Percentiles rank a stretch among this genome's conserved stretches.
phyloP scores from a whole-genome alignment of 2,329 filamentous ascomycete genomes.

The Cladophialophora psammophila region DNA sequence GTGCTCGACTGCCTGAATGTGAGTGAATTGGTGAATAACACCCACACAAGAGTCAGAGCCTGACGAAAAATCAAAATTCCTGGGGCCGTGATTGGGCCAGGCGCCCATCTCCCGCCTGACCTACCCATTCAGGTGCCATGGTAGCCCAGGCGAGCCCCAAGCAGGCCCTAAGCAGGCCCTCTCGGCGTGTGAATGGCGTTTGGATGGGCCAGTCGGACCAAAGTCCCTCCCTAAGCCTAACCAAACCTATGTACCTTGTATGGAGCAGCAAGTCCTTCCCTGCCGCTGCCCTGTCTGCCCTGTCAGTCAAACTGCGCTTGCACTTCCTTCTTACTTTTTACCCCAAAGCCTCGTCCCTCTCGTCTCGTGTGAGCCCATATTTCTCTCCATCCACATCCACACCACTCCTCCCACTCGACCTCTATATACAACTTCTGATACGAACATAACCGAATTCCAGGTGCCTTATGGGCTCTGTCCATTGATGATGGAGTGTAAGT shows the following conservation, averaged over 20 bases:
- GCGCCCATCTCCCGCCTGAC: slow-evolving; percentile 6
- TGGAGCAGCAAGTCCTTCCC: slow-evolving; percentile 1
- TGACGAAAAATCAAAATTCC: slow-evolving; percentile 31
- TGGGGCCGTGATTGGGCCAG: slow-evolving; percentile 28
- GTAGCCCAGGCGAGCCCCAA: not conserved
- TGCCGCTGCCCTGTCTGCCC: not conserved
- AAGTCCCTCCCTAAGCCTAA: slow-evolving; percentile 2
- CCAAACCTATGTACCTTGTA: not conserved
- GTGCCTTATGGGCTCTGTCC: slow-evolving; percentile 31
- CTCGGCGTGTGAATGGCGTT: slow-evolving; percentile 5
- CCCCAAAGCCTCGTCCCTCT: slow-evolving; percentile 29
- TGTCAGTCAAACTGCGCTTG: slow-evolving; percentile 13
- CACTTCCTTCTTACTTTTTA: slow-evolving; percentile 23
- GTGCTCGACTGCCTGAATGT: not conserved
- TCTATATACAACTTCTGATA: slow-evolving; percentile 9
- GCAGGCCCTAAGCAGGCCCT: not conserved
- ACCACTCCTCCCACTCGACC: slow-evolving; percentile 17
- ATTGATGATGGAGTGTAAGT: slow-evolving; percentile 36
- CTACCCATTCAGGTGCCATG: not conserved
- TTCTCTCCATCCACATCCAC: slow-evolving; percentile 31
- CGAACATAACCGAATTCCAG: slow-evolving; percentile 12
- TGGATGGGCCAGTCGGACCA: not conserved
- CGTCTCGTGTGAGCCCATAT: slow-evolving; percentile 30
- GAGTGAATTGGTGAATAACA: not conserved
- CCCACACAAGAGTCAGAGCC: not conserved